Conservation (phyloP, 441 rosid species). For the Arabidopsis lyrata region DNA sequence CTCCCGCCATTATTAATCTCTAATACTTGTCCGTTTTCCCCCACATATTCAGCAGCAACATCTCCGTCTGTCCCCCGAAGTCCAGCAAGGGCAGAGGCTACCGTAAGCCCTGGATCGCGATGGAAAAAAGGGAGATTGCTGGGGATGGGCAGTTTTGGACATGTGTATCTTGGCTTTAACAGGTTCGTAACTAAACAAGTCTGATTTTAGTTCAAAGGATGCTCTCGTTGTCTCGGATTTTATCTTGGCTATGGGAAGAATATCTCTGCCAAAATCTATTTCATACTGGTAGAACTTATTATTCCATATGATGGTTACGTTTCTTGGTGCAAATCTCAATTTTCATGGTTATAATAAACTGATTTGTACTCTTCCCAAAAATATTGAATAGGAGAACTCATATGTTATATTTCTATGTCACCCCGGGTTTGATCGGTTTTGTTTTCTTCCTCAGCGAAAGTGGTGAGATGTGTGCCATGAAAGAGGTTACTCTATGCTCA, state of each 20-base stretch:
- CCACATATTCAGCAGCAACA: conserved; percentile 73
- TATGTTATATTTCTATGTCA: conserved; percentile 21
- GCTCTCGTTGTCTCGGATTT: not conserved
- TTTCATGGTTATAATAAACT: conserved; percentile 3
- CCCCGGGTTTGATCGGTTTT: conserved; percentile 33
- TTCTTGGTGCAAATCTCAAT: conserved; percentile 18
- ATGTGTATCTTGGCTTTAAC: conserved; percentile 90
- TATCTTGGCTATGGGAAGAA: not conserved
- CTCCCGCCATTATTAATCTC: conserved; percentile 79
- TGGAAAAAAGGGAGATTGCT: conserved; percentile 88
- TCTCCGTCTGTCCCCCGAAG: conserved; percentile 90
- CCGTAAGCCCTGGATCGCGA: conserved; percentile 72
- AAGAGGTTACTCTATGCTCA: conserved; percentile 83
- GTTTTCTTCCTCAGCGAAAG: conserved; percentile 62
- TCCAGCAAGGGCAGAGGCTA: conserved; percentile 79
- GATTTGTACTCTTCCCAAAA: not conserved
- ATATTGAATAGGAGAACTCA: not conserved
- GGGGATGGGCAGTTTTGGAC: conserved; percentile 94
- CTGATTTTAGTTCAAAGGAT: not conserved
- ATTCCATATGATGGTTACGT: conserved; percentile 16
- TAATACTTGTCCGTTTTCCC: conserved; percentile 75
- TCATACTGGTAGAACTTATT: conserved; percentile 15
- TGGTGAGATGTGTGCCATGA: conserved; percentile 97
- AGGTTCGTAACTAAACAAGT: conserved; percentile 55
- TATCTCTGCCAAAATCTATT: not conserved